Percentiles rank a stretch among this genome's conserved stretches.
These are phyloP conservation scores for Auricularia heimuer DNA, from an alignment of 768 basidiomycete genomes.

Conservation along the genomic window DNA sequence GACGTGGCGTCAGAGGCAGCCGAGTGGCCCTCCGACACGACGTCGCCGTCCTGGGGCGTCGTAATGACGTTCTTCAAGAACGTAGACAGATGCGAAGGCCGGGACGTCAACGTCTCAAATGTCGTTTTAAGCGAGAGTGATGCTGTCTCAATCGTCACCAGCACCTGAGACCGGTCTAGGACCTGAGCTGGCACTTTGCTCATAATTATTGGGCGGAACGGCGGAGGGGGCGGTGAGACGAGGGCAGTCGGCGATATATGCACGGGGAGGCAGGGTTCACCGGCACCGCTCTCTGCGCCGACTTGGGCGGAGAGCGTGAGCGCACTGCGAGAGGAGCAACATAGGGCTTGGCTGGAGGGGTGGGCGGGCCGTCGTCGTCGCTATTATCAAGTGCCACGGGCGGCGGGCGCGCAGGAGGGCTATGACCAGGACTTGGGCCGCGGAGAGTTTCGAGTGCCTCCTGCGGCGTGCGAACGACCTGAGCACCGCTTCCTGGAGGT, in stretches of 20 bases:
- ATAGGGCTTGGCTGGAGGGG: background rate
- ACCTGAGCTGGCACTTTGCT: conserved; percentile 40
- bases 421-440: background rate
- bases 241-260: conserved; percentile 1
- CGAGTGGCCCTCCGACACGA: conserved; percentile 1
- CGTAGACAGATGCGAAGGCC: conserved; percentile 55
- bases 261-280: background rate
- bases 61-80: conserved; percentile 16
- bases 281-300: background rate
- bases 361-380: background rate
- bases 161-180: conserved; percentile 50
- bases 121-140: conserved; percentile 58
- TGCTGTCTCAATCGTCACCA: conserved; percentile 68
- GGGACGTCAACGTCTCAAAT: conserved; percentile 53
- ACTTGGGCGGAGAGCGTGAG: background rate
- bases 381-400: background rate
- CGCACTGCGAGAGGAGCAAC: background rate
- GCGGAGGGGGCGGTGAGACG: conserved; percentile 35
- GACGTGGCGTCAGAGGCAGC: conserved; percentile 16
- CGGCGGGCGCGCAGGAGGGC: background rate
- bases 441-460: conserved; percentile 44
- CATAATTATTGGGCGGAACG: conserved; percentile 59
- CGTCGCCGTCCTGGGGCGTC: conserved; percentile 8
- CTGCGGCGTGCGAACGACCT: conserved; percentile 67
- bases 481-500: conserved; percentile 39